Conservation (phyloP, 78 protist species). For the Salpingoeca rosetta region DNA sequence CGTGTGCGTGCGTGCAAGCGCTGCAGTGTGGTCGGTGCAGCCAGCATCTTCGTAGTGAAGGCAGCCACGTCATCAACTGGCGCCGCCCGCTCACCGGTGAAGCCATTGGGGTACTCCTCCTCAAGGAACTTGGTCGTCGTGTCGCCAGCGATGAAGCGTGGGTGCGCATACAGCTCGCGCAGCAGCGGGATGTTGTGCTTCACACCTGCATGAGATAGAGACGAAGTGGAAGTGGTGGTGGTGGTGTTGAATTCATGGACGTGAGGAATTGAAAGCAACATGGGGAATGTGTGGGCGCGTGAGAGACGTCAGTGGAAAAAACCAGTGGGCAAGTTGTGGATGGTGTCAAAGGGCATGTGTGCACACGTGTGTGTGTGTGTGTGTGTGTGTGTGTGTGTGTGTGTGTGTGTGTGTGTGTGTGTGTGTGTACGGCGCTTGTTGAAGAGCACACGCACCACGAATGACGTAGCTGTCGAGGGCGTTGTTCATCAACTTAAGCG, state of each 20-base stretch:
- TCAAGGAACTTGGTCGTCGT: conserved; percentile 77
- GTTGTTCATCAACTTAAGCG: conserved; percentile 41
- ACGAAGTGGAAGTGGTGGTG: conserved; percentile 9
- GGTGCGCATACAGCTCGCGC: conserved; percentile 68
- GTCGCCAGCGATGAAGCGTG: conserved; percentile 59
- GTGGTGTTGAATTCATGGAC: too few relatives aligned
- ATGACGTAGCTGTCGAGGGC: conserved; percentile 88
- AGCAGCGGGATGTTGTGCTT: conserved; percentile 82
- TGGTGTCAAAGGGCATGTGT: too few relatives aligned
- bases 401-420: too few relatives aligned
- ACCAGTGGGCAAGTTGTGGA: too few relatives aligned
- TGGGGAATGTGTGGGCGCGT: too few relatives aligned
- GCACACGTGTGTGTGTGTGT: too few relatives aligned
- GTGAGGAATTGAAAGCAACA: too few relatives aligned
- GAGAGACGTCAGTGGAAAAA: too few relatives aligned
- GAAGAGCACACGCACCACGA: conserved; percentile 21
- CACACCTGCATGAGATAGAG: conserved; percentile 39
- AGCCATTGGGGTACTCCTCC: conserved; percentile 79
- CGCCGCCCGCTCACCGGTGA: conserved; percentile 40
- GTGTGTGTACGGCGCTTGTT: neutral
- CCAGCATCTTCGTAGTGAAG: neutral
- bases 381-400: too few relatives aligned
- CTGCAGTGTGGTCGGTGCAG: neutral
- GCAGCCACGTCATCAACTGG: neutral
- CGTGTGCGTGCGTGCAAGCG: too few relatives aligned